Evolutionary conservation across 257 asterid genomes (phyloP).

Genomic region (Fraxinus americana): DNA sequence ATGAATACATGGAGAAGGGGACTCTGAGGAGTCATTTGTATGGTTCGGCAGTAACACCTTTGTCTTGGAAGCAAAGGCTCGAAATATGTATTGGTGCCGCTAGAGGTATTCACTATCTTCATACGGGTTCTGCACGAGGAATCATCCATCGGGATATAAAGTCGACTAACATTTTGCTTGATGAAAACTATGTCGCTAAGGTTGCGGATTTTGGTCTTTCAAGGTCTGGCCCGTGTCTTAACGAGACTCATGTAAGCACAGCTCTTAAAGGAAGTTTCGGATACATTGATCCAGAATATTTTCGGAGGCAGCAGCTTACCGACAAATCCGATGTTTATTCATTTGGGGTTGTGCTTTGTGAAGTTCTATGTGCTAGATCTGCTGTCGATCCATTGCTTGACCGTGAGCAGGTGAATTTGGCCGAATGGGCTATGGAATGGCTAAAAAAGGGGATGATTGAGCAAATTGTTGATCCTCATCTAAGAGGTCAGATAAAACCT

Average conservation of each 20-base stretch:
- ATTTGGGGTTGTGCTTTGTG: constrained; percentile 18
- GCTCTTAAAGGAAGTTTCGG: constrained; percentile 21
- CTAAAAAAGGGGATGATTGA: constrained; percentile 8
- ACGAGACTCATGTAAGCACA: constrained; percentile 24
- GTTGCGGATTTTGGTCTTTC: constrained; percentile 23
- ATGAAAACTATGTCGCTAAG: constrained; percentile 14
- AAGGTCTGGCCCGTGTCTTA: constrained; percentile 10
- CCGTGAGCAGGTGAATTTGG: constrained; percentile 15
- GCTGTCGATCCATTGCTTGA: constrained; percentile 12
- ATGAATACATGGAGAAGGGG: constrained; percentile 19
- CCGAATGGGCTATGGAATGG: constrained; percentile 13
- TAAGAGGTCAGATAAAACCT: constrained; percentile 1
- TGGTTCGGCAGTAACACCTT: constrained; percentile 5
- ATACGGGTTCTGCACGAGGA: constrained; percentile 13
- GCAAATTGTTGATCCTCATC: constrained; percentile 15
- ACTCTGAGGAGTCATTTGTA: constrained; percentile 14
- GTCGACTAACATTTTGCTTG: constrained; percentile 10
- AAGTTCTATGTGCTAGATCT: constrained; percentile 19
- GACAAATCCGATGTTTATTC: constrained; percentile 5
- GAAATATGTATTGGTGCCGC: constrained; percentile 17
- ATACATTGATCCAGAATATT: constrained; percentile 19
- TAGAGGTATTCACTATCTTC: constrained; percentile 21
- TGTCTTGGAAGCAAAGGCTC: constrained; percentile 21
- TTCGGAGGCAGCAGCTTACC: constrained; percentile 12
- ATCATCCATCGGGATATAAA: constrained; percentile 21